Evolutionary conservation across 495 filamentous ascomycete species (phyloP), one percentile per base, ranked within the genome.

Genomic region (Penicillium mononematosum): DNA sequence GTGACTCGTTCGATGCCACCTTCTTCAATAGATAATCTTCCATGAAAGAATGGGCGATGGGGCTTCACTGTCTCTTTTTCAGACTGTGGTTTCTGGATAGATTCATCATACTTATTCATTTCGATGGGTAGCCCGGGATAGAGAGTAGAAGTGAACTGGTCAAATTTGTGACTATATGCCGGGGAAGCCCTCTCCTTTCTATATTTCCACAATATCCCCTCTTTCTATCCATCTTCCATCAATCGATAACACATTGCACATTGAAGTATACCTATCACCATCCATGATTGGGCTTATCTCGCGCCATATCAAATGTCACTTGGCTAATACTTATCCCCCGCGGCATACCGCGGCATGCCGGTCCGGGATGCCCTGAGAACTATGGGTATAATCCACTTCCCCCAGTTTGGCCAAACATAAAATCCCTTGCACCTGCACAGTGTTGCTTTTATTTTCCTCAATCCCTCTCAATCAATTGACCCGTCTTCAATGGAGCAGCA

Each of bases 1-100:
- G 85, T 84, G 41, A 88, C 83, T 12, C 85, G 74, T 70, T 88
- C 85, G 55, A 88, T 88, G 25, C 86, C 86, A 55, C 85, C 71
- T 67, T 58, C 76, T 68, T 89, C 86, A 20, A 89, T 78, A 29
- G 81, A 78, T 44, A 83, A 77, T 50, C 45, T 54, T 27, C 55
- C 22, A 29, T 16, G 34, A 14, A 60, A 46, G 58, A 58, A 61
- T 47, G 43, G 32, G 25, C 32, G 42, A 14, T 9, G n/a, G 25
- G 56, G 42, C 0, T 44, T 17, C 22, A 16, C 20, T 2, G n/a
- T 5, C 11, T 41, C 51, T 14, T 17, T 3, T 16, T 32, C 16
- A 34, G 36, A 31, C 12, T 51, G 39, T 27, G 27, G 2, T 31
- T 60, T 56, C n/a, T 34, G 38, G 32, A 31, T 36, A 9, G 38